Conservation (phyloP, 2,329 filamentous ascomycete genomes). For the Alternaria consortialis region DNA sequence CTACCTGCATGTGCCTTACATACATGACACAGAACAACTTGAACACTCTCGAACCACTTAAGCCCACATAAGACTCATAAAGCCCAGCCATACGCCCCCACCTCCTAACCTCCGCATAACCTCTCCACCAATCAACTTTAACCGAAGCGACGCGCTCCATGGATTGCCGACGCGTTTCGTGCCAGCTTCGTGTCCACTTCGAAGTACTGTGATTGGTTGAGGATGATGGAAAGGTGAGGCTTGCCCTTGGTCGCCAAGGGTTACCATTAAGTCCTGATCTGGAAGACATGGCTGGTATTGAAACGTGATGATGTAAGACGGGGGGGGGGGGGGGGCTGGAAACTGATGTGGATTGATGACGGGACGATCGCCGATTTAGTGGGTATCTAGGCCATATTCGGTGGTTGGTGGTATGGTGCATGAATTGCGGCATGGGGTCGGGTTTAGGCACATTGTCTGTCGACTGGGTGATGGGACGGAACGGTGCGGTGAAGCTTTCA, state of each 20-base stretch:
- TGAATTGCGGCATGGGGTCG: not conserved
- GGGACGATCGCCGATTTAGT: conserved; percentile 5
- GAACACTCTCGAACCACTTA: not conserved
- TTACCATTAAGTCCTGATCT: not conserved
- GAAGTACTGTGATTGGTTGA: not conserved
- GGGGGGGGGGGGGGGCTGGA: not conserved
- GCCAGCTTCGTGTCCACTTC: conserved; percentile 18
- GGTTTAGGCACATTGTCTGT: not conserved
- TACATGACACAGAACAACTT: not conserved
- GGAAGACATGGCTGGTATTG: conserved; percentile 1
- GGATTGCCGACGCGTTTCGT: conserved; percentile 18
- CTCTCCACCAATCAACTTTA: not conserved
- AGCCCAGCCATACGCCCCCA: conserved; percentile 8
- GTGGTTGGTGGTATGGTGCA: not conserved
- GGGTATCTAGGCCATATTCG: not conserved
- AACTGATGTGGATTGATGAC: not conserved
- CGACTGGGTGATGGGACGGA: conserved; percentile 9
- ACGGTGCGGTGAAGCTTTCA: not conserved
- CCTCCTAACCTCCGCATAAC: not conserved
- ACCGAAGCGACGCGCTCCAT: not conserved
- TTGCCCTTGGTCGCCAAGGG: not conserved
- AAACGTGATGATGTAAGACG: conserved; percentile 5
- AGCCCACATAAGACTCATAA: not conserved
- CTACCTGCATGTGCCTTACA: not conserved
- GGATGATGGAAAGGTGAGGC: not conserved